Evolutionary conservation across 2,329 filamentous ascomycete genomes (phyloP), one percentile per base, ranked within the genome.

Genomic region (Aureobasidium musti): DNA sequence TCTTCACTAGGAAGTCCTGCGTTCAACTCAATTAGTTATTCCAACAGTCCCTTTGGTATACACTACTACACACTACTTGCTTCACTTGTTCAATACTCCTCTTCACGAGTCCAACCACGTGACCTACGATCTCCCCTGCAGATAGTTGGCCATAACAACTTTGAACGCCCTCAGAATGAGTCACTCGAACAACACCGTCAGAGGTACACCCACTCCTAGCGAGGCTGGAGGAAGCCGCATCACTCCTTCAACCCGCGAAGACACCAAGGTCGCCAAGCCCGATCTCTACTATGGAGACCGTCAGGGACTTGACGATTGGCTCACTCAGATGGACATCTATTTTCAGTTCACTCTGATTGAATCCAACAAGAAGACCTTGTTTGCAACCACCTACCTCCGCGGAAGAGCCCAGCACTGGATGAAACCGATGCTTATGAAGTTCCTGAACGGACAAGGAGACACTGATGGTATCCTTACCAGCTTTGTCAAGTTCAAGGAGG

Each of bases 351-450:
- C 53, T 30, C 33, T n/a, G 23, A 57, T 57, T 3, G 7, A 57
- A 26, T 2, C 17, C 8, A 26, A 21, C 28, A 57, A 57, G 19
- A 57, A 30, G 26, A 57, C 53, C 33, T 23, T 57, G 2, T 57
- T 57, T 30, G 6, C 53, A 26, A 57, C 2, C 1, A 57, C 53
- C 53, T 57, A 57, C n/a, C 53, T 57, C n/a, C n/a, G 33, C 13
- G 10, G 33, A 57, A 41, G n/a, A 57, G 53, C 53, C 53, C 28
- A 57, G 33, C 7, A 57, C 54, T 59, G 21, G 54, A 59, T 59
- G 14, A 59, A 59, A 59, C 54, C 54, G 35, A 59, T 59, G 23
- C 54, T 59, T 59, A 17, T 17, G 6, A 59, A 59, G 54, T 59
- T 28, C 21, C n/a, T 43, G 1, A 28, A 59, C 14, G 11, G 23